Evolutionary conservation across 2,329 filamentous ascomycete species (phyloP).

Genomic region (Diaporthe ampelina): DNA sequence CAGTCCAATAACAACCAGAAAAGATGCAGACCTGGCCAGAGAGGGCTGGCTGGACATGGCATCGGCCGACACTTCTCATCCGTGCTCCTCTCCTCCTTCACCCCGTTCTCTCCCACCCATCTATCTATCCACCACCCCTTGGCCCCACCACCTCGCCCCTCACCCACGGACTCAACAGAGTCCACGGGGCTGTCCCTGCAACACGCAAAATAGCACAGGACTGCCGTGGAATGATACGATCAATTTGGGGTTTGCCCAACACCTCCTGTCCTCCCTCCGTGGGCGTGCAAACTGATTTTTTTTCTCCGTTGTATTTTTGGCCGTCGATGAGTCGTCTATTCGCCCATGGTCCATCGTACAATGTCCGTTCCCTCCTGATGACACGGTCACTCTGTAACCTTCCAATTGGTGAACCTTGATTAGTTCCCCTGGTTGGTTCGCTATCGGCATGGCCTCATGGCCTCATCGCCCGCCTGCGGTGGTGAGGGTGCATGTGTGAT

Average conservation of each 20-base stretch:
- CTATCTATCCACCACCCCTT: slow-evolving; percentile 1
- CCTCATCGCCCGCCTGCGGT: neutral
- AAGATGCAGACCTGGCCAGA: neutral
- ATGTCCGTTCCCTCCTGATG: neutral
- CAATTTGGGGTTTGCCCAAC: slow-evolving; percentile 6
- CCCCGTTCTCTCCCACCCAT: neutral
- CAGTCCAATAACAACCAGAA: neutral
- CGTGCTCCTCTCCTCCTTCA: neutral
- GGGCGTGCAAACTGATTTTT: neutral
- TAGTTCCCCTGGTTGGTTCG: neutral
- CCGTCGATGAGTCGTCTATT: slow-evolving; percentile 22
- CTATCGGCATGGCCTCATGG: neutral
- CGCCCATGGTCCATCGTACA: neutral
- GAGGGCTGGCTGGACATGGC: neutral
- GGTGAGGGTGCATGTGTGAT: slow-evolving; percentile 10
- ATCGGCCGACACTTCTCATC: slow-evolving; percentile 18
- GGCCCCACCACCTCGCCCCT: slow-evolving; percentile 7
- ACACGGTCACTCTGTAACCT: neutral
- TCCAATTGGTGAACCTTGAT: neutral
- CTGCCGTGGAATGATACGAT: slow-evolving; percentile 12
- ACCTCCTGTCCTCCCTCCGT: neutral
- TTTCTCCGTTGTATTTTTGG: slow-evolving; percentile 25
- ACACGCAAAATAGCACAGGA: slow-evolving; percentile 21
- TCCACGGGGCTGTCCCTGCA: slow-evolving; percentile 16
- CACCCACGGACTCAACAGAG: slow-evolving; percentile 21